Percentiles rank a stretch among this genome's conserved stretches.
Conservation (phyloP, 305 asterid genomes). For the Solanum hybrid region DNA sequence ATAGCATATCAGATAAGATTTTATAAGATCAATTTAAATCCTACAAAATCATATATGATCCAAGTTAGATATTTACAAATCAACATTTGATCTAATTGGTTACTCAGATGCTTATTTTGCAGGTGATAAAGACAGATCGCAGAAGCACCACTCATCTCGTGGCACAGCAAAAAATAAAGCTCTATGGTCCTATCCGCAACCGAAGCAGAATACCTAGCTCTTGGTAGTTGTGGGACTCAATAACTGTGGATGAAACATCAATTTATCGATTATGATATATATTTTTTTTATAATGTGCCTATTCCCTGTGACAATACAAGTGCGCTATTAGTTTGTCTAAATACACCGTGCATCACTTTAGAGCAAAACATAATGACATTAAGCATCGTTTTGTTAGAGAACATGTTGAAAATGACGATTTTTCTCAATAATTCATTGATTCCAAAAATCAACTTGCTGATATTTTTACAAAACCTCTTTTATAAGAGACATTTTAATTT, state of each 20-base stretch:
- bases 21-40: too few relatives aligned
- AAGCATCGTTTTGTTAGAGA: not conserved
- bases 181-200: not conserved
- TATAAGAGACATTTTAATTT: not conserved
- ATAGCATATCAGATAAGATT: too few relatives aligned
- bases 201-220: not conserved
- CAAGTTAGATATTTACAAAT: too few relatives aligned
- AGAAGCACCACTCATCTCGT: not conserved
- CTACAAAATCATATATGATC: too few relatives aligned
- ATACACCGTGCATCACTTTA: not conserved
- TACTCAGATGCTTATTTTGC: not conserved
- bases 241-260: not conserved
- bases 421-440: not conserved
- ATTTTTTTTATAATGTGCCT: not conserved
- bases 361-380: not conserved
- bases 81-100: not conserved
- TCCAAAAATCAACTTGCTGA: not conserved
- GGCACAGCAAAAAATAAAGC: not conserved
- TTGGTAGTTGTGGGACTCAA: not conserved
- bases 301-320: not conserved
- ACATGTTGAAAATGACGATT: not conserved
- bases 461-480: not conserved
- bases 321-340: not conserved
- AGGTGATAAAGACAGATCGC: not conserved
- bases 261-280: not conserved